These are phyloP conservation scores for Colletotrichum liriopes DNA, from an alignment of 2,329 filamentous ascomycete species.

Conservation along the genomic window DNA sequence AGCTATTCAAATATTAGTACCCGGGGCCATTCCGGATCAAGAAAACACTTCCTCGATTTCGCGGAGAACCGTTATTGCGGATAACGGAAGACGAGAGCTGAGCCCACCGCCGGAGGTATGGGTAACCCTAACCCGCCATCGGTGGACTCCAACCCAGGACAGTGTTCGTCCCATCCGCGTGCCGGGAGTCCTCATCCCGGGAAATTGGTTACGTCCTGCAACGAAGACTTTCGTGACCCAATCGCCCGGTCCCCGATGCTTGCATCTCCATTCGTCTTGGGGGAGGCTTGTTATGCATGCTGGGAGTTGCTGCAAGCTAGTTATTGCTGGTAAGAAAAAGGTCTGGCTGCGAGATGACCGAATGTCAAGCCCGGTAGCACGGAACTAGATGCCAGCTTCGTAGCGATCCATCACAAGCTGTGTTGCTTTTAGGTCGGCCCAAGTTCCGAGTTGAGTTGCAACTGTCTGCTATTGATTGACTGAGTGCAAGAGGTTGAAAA, in stretches of 20 bases:
- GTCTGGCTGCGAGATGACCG: background rate
- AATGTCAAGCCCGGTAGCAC: background rate
- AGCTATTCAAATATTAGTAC: background rate
- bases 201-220: constrained; percentile 36
- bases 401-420: background rate
- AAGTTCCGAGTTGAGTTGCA: background rate
- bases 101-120: constrained; percentile 25
- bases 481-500: constrained; percentile 1
- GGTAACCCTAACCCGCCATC: constrained; percentile 22
- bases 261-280: constrained; percentile 1
- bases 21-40: background rate
- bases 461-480: constrained; percentile 1
- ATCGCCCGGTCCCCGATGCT: constrained; percentile 10
- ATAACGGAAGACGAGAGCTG: constrained; percentile 22
- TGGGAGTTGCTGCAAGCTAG: constrained; percentile 14
- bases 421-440: background rate
- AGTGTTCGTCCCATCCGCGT: constrained; percentile 37
- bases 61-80: constrained; percentile 24
- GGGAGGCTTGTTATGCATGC: constrained; percentile 15
- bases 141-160: background rate
- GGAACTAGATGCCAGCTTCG: background rate
- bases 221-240: constrained; percentile 10
- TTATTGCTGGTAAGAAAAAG: background rate
- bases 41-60: background rate
- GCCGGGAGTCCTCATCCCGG: constrained; percentile 28